Percentiles rank a stretch among this genome's conserved stretches.
phyloP scores from a whole-genome alignment of 1,284 basidiomycete genomes.

The Xerocomus amazonicus region DNA sequence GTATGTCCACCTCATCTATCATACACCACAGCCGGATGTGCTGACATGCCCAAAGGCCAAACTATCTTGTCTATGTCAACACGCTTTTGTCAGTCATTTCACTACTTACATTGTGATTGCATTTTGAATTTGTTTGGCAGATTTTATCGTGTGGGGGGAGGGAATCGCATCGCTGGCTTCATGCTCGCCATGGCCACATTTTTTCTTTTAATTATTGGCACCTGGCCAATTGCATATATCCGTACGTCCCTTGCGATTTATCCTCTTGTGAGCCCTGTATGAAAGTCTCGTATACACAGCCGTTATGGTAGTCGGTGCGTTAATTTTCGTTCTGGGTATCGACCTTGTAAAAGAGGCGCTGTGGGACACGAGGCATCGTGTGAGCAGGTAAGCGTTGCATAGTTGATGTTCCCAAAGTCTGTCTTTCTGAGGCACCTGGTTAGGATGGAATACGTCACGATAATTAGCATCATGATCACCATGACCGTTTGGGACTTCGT shows the following conservation, averaged over 20 bases:
- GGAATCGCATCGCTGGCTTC: conserved; percentile 79
- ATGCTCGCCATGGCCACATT: conserved; percentile 79
- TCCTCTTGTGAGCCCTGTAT: background rate
- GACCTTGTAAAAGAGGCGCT: conserved; percentile 94
- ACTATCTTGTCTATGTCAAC: conserved; percentile 88
- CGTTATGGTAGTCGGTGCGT: conserved; percentile 84
- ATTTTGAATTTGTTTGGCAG: conserved; percentile 33
- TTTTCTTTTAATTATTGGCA: conserved; percentile 77
- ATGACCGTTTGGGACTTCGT: conserved; percentile 98
- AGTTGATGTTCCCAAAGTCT: background rate
- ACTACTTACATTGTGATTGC: background rate
- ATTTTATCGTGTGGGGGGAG: conserved; percentile 94
- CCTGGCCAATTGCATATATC: conserved; percentile 82
- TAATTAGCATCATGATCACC: conserved; percentile 77
- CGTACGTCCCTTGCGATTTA: conserved; percentile 53
- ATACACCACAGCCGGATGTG: background rate
- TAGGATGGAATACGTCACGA: conserved; percentile 74
- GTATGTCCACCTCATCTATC: conserved; percentile 38
- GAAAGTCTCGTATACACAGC: conserved; percentile 53
- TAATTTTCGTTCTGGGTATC: conserved; percentile 94
- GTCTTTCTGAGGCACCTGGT: conserved; percentile 4
- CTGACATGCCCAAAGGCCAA: conserved; percentile 48
- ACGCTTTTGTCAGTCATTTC: conserved; percentile 65
- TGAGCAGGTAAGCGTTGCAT: conserved; percentile 59
- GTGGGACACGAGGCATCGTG: conserved; percentile 92